Evolutionary conservation across 768 basidiomycete genomes (phyloP).

Genomic region (Lactarius quietus): DNA sequence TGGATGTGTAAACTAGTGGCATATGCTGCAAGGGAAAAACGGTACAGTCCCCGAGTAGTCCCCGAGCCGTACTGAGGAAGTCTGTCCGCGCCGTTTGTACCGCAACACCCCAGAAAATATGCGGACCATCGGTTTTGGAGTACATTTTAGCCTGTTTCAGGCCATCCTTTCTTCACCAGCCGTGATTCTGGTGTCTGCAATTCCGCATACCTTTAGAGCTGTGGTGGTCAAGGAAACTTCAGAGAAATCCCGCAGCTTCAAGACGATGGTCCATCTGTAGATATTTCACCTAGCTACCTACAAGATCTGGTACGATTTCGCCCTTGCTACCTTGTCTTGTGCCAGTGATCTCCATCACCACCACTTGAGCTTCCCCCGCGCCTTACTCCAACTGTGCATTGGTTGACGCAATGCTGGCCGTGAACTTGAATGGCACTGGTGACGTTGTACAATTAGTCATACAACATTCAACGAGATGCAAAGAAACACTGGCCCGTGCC

Average conservation of each 20-base stretch:
- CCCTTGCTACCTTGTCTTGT: background rate
- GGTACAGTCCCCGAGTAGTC: too few relatives aligned
- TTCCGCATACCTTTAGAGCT: background rate
- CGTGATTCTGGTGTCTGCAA: background rate
- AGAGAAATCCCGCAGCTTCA: too few relatives aligned
- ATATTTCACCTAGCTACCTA: too few relatives aligned
- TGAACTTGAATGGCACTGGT: background rate
- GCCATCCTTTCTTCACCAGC: too few relatives aligned
- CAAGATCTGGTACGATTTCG: background rate
- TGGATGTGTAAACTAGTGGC: too few relatives aligned
- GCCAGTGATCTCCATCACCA: background rate
- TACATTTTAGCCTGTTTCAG: too few relatives aligned
- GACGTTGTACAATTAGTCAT: background rate
- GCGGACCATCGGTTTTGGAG: too few relatives aligned
- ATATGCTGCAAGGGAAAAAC: too few relatives aligned
- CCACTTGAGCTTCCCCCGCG: background rate
- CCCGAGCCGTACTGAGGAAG: too few relatives aligned
- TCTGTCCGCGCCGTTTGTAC: too few relatives aligned
- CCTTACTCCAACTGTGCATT: background rate
- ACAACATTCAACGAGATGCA: background rate
- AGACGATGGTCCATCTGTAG: background rate
- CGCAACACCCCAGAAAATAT: too few relatives aligned
- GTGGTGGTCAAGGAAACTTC: too few relatives aligned
- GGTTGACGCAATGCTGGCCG: background rate
- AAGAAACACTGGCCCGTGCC: background rate